Conservation (phyloP, 306 rosid species). For the Prunus mume region DNA sequence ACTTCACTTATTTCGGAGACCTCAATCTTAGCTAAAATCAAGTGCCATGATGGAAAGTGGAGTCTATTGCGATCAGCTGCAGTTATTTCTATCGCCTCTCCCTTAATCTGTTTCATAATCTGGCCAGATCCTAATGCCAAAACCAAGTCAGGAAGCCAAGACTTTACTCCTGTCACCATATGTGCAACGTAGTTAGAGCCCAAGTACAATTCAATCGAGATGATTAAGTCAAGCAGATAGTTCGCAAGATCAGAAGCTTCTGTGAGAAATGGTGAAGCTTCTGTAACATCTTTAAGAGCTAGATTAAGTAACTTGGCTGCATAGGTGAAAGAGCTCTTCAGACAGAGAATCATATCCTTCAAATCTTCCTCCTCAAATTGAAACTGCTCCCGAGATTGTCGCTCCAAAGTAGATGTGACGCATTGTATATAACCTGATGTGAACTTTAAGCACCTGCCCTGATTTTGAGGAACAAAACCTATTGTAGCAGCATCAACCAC, state of each 20-base stretch:
- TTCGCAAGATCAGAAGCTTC: slow-evolving; percentile 59
- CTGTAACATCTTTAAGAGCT: slow-evolving; percentile 41
- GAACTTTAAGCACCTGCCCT: slow-evolving; percentile 56
- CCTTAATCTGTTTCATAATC: slow-evolving; percentile 32
- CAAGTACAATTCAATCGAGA: slow-evolving; percentile 50
- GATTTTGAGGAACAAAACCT: slow-evolving; percentile 46
- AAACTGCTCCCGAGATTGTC: slow-evolving; percentile 29
- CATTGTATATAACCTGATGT: slow-evolving; percentile 45
- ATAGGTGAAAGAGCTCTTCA: slow-evolving; percentile 77
- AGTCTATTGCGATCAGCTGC: slow-evolving; percentile 40
- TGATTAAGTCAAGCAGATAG: slow-evolving; percentile 61
- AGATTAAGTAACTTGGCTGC: slow-evolving; percentile 64
- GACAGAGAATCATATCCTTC: slow-evolving; percentile 45
- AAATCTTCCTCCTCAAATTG: slow-evolving; percentile 52
- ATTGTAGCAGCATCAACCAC: slow-evolving; percentile 57
- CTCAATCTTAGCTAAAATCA: slow-evolving; percentile 54
- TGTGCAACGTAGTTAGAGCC: slow-evolving; percentile 63
- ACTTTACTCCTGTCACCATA: slow-evolving; percentile 59
- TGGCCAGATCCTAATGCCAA: slow-evolving; percentile 62
- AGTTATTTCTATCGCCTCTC: slow-evolving; percentile 25
- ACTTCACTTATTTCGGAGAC: slow-evolving; percentile 34
- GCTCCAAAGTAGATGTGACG: slow-evolving; percentile 35
- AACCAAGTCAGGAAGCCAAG: slow-evolving; percentile 88
- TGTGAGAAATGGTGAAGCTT: slow-evolving; percentile 34
- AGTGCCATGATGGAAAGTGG: slow-evolving; percentile 61